phyloP scores from a whole-genome alignment of 2,329 filamentous ascomycete species.

The Trichophyton benhamiae region DNA sequence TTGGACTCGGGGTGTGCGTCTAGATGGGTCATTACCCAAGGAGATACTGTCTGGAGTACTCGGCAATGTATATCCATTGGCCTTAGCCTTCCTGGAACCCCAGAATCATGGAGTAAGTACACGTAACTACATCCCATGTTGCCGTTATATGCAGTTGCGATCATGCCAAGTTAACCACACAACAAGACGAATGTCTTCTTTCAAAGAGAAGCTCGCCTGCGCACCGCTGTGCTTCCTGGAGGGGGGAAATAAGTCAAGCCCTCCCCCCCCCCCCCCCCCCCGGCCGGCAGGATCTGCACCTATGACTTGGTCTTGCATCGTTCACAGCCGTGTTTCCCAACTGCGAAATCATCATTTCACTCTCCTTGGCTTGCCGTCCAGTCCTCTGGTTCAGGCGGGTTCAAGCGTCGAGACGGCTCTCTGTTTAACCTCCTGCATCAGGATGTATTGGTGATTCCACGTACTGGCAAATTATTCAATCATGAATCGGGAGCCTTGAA shows the following conservation, averaged over 20 bases:
- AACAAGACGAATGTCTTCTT: background rate
- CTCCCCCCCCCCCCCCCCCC: background rate
- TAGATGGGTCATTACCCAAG: background rate
- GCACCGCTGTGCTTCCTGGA: background rate
- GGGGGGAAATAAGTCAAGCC: background rate
- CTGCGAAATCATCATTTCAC: background rate
- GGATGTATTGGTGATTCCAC: background rate
- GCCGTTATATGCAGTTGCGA: background rate
- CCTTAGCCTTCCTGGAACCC: background rate
- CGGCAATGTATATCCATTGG: background rate
- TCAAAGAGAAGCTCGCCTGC: background rate
- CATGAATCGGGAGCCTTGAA: background rate
- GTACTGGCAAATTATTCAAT: background rate
- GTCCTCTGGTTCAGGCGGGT: background rate
- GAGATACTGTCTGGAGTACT: background rate
- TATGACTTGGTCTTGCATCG: slow-evolving; percentile 8
- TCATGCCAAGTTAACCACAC: background rate
- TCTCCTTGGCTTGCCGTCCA: background rate
- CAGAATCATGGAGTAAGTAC: background rate
- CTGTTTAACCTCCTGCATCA: background rate
- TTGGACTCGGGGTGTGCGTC: background rate
- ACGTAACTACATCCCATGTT: background rate
- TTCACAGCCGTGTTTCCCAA: background rate
- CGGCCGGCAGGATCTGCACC: slow-evolving; percentile 3
- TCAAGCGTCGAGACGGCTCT: background rate